Base-by-base conservation (phyloP, 352 stramenopile species). In the Pythium phragmitis region DNA sequence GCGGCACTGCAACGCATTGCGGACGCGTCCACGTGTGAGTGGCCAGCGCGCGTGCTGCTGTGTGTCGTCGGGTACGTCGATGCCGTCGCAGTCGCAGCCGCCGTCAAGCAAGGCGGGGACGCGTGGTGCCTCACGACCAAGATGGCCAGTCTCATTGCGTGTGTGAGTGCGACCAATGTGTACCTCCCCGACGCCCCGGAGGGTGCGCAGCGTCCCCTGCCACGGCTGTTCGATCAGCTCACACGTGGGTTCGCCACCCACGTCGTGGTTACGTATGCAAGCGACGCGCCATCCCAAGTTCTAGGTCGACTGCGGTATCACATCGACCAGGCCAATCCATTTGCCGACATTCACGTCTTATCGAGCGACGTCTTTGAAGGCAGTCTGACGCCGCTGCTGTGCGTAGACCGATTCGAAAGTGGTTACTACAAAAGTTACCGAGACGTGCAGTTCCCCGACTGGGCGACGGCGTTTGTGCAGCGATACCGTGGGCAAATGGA, bases 161-260 rank as follows among this genome's bases (percentile, higher is more conserved):
- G 77, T 19, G 63, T 91, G 28, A 82, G 63, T 47, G 79, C 79
- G 3, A 77, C 68, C 6, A 87, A 87, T 47, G 65, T 79, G 30
- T 88, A 87, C n/a, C 34, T 78, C 12, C 80, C 82, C 0, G 80
- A 91, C 46, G 28, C 68, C 9, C 26, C 26, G 4, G 36, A 76
- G 8, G 46, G 42, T 7, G 46, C 71, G 1, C 69, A 87, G 64
- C 61, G 46, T 46, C 65, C 80, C 23, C 79, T 89, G 9, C 85
- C 80, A 0, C 84, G 79, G 58, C 61, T 93, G 0, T 90, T 88
- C 23, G 85, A 91, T 47, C 85, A 93, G 71, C 68, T 91, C 47
- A 62, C 70, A 0, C 60, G 74, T 2, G 85, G 85, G 0, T 89
- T 93, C 60, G 60, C 78, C 41, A 93, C 85, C 4, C 76, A 89